phyloP scores from a whole-genome alignment of 2,329 filamentous ascomycete species.

The Penicillium frequentans region DNA sequence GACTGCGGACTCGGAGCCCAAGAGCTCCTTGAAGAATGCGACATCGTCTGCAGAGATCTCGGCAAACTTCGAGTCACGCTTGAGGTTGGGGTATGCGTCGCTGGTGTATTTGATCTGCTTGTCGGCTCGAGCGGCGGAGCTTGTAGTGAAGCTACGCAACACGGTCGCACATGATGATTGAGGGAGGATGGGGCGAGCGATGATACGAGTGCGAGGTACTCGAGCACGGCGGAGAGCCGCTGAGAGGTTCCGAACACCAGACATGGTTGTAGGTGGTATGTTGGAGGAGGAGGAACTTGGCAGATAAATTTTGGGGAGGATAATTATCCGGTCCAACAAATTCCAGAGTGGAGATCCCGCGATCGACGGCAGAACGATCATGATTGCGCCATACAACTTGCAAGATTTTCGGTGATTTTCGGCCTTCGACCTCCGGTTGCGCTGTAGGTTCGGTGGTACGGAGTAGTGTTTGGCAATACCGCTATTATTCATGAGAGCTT shows the following conservation, averaged over 20 bases:
- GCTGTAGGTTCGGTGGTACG: no score
- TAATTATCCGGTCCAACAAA: slow-evolving; percentile 6
- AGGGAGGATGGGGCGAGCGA: slow-evolving; percentile 23
- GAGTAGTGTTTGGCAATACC: no score
- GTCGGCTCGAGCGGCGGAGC: slow-evolving; percentile 25
- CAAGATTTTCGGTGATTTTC: slow-evolving; percentile 3
- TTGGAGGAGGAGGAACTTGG: neutral
- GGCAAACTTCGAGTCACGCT: slow-evolving; percentile 72
- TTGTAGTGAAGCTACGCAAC: slow-evolving; percentile 32
- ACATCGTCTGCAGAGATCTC: slow-evolving; percentile 76
- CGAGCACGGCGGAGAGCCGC: slow-evolving; percentile 34
- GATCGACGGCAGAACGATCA: slow-evolving; percentile 9
- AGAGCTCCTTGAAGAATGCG: slow-evolving; percentile 74
- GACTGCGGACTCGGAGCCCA: slow-evolving; percentile 75
- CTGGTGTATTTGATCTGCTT: slow-evolving; percentile 70
- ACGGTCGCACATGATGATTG: slow-evolving; percentile 18
- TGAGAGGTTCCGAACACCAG: slow-evolving; percentile 31
- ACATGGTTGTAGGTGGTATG: slow-evolving; percentile 25
- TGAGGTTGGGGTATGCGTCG: slow-evolving; percentile 75
- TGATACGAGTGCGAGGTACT: slow-evolving; percentile 29
- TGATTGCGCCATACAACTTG: neutral
- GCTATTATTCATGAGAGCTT: no score
- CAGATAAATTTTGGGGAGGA: slow-evolving; percentile 19
- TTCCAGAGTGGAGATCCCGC: slow-evolving; percentile 22
- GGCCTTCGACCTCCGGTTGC: neutral